Evolutionary conservation across 129 eudicot genomes (phyloP), one percentile per base, ranked within the genome.

Genomic region (Tagetes patula): DNA sequence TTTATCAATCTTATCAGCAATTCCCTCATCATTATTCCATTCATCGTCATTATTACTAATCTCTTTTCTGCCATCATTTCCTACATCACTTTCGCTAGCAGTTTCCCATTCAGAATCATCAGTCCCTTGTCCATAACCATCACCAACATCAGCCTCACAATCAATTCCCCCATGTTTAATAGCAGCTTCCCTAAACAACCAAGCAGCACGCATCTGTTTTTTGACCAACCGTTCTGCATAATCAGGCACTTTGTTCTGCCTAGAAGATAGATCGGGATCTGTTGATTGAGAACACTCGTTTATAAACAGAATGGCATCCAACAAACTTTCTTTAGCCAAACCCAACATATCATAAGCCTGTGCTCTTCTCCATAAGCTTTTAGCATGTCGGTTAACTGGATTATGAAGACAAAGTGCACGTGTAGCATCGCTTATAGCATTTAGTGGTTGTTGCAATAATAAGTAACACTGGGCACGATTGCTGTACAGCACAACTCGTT

Each of bases 31-130:
- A 54, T 86, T 84, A 56, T 84, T 84, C 92, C 87, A 82, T 72
- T 83, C 89, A 72, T 33, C 72, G 55, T 87, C 91, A 64, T 80
- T 76, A 1, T 83, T 75, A 12, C 82, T 83, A 79, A 63, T 74
- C 63, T 77, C 87, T 75, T 87, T 86, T 68, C 89, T 85, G 31
- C 65, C 91, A 71, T 83, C 95, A 50, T 87, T 67, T 63, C 90
- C 98, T 0, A 75, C 70, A 70, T 93, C 98, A 78, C 96, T 93
- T 78, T 93, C 98, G 81, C 98, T 93, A 1, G 96, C 98, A 4
- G 98, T 93, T 69, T 93, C 98, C 98, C 98, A 93, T 65, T 93
- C 98, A 50, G 98, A 93, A 80, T 86, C 98, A 81, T 93, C 98
- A 53, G 80, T 84, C 71, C 88, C 98, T 58, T 85, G 94, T 33